These are phyloP conservation scores for Populus davidiana DNA, from an alignment of 345 rosid genomes.

Conservation along the genomic window DNA sequence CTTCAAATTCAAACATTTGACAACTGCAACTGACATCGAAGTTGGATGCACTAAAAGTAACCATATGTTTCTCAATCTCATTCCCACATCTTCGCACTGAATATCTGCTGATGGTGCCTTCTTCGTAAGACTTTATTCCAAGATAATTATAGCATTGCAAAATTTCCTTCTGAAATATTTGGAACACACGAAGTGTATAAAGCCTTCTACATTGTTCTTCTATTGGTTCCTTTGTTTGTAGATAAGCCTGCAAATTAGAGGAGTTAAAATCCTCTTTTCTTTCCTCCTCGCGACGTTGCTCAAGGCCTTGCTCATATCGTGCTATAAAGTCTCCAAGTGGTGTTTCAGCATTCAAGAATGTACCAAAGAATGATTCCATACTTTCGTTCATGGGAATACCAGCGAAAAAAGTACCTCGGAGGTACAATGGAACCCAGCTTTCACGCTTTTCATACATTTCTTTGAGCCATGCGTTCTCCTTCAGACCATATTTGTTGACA, in stretches of 20 bases:
- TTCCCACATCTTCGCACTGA: constrained; percentile 64
- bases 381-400: constrained; percentile 62
- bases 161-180: constrained; percentile 76
- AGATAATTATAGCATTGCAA: constrained; percentile 59
- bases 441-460: constrained; percentile 65
- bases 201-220: constrained; percentile 84
- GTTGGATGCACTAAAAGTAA: constrained; percentile 62
- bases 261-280: constrained; percentile 78
- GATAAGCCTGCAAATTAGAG: constrained; percentile 56
- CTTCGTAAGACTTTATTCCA: constrained; percentile 67
- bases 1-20: constrained; percentile 90
- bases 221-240: constrained; percentile 72
- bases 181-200: constrained; percentile 66
- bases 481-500: constrained; percentile 54
- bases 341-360: constrained; percentile 51
- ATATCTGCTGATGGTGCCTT: constrained; percentile 66
- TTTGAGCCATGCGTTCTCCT: constrained; percentile 66
- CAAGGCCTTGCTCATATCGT: constrained; percentile 60
- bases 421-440: constrained; percentile 74
- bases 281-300: constrained; percentile 72
- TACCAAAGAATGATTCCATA: constrained; percentile 58
- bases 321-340: constrained; percentile 58
- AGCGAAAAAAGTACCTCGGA: constrained; percentile 66
- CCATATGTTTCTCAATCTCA: constrained; percentile 62
- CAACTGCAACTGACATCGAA: constrained; percentile 73